Evolutionary conservation across 116 monocot genomes (phyloP).

Genomic region (Papilionanthe hybrid): DNA sequence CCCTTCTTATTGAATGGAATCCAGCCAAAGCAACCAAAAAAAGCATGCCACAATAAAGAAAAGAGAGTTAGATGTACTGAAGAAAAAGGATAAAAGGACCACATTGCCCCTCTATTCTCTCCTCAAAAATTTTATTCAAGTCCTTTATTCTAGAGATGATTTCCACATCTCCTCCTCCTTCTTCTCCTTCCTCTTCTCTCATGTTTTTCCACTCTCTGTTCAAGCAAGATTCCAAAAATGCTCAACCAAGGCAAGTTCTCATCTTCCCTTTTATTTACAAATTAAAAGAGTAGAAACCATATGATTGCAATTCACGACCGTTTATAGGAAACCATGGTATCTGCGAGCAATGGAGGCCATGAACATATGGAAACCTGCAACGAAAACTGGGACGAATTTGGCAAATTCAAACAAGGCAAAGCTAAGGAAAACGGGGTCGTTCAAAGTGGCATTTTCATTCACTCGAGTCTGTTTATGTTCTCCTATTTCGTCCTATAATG

Average conservation of each 20-base stretch:
- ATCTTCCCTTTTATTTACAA: no score
- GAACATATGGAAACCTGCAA: slow-evolving; percentile 42
- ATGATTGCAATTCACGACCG: no score
- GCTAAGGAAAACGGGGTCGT: slow-evolving; percentile 59
- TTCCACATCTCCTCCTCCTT: slow-evolving; percentile 19
- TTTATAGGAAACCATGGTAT: slow-evolving; percentile 62
- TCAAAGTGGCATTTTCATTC: slow-evolving; percentile 51
- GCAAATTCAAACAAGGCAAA: slow-evolving; percentile 18
- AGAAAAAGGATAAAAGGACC: slow-evolving; percentile 2
- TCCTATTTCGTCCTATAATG: slow-evolving; percentile 62
- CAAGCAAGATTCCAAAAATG: slow-evolving; percentile 42
- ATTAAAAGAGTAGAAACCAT: no score
- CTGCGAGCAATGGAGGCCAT: slow-evolving; percentile 44
- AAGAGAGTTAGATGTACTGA: neutral
- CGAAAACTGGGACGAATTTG: neutral
- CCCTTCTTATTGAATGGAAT: slow-evolving; percentile 19
- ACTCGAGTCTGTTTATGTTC: slow-evolving; percentile 76
- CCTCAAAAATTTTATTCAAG: neutral
- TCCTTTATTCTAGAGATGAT: neutral
- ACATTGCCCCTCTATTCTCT: neutral
- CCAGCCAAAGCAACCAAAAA: slow-evolving; percentile 41
- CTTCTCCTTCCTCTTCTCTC: neutral
- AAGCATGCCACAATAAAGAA: slow-evolving; percentile 36
- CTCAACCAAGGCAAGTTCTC: slow-evolving; percentile 43
- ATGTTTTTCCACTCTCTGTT: slow-evolving; percentile 54